Evolutionary conservation across 2,329 filamentous ascomycete genomes (phyloP), one percentile per base, ranked within the genome.

Genomic region (Aspergillus quadrilineatus): DNA sequence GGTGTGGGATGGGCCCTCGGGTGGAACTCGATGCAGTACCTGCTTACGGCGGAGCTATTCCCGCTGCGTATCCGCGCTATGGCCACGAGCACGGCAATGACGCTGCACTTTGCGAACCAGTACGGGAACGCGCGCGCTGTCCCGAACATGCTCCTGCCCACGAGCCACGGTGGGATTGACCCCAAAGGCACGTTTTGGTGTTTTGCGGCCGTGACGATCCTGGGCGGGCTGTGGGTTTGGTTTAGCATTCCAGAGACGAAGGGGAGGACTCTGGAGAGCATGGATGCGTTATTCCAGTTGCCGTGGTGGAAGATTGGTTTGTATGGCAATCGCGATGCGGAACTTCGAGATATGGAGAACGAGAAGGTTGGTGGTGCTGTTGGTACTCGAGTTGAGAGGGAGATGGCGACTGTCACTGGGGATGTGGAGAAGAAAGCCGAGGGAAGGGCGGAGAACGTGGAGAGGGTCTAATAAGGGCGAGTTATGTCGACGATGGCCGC

Each of bases 1-100:
- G 87, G 86, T 1, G 80, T 84, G 54, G 87, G 87, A 1, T 89
- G 87, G 86, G 86, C 87, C 2, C 75, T 88, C 3, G 86, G 83
- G 34, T 92, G 85, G 87, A 90, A 90, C 74, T 84, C 80, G 1
- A 88, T 90, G 79, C 88, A 91, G 73, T 92, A 92, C 68, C 80
- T 92, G 4, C 81, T 92, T 56, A 90, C 88, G 14, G 87, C 88
- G 1, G 89, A 92, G 68, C 80, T 92, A 59, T 92, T 89, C 76
- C 88, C 89, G 0, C 79, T 92, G 9, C 82, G 88, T 3, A 85
- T 92, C 48, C 84, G 89, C 55, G 88, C 88, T 3, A 74, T 91
- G 8, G 84, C 86, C 17, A 88, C 87, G 0, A 88, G 85, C 0
- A 79, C 88, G 67, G 85, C 87, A 48, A 92, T 92, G 89, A 88